Evolutionary conservation across 1,284 basidiomycete genomes (phyloP).

Genomic region (Baeospora myosura): DNA sequence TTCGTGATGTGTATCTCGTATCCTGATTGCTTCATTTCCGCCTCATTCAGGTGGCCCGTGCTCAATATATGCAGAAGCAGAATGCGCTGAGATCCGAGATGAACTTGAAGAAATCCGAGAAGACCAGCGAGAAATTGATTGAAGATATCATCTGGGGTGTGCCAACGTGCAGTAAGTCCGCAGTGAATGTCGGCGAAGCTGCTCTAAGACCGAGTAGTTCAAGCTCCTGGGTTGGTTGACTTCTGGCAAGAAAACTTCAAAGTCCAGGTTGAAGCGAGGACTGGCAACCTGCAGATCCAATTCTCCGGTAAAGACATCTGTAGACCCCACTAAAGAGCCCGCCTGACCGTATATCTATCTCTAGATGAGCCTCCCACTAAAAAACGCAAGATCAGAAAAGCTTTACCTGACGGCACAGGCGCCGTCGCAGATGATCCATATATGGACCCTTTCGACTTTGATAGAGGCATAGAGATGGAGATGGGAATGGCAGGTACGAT

Average conservation of each 20-base stretch:
- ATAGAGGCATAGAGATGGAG: constrained; percentile 11
- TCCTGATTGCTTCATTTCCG: constrained; percentile 1
- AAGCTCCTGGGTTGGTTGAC: constrained; percentile 52
- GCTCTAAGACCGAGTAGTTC: constrained; percentile 38
- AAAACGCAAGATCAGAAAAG: constrained; percentile 26
- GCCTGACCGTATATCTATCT: background rate
- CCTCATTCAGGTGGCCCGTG: constrained; percentile 45
- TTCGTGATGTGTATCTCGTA: background rate
- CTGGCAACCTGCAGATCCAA: constrained; percentile 38
- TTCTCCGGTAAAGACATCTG: constrained; percentile 22
- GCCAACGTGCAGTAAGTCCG: constrained; percentile 51
- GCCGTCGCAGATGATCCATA: background rate
- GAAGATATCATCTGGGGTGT: constrained; percentile 63
- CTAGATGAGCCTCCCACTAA: constrained; percentile 32
- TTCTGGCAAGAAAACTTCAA: constrained; percentile 70
- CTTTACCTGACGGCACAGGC: too few relatives aligned
- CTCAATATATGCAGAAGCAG: constrained; percentile 61
- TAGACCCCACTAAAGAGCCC: background rate
- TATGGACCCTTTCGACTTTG: background rate
- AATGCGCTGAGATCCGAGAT: constrained; percentile 42
- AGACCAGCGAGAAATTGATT: constrained; percentile 43
- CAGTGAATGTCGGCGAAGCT: constrained; percentile 1
- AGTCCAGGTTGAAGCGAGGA: constrained; percentile 56
- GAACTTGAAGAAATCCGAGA: constrained; percentile 47
- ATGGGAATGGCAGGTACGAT: constrained; percentile 17